Evolutionary conservation across 352 stramenopile species (phyloP).

Genomic region (Globisporangium irregulare): DNA sequence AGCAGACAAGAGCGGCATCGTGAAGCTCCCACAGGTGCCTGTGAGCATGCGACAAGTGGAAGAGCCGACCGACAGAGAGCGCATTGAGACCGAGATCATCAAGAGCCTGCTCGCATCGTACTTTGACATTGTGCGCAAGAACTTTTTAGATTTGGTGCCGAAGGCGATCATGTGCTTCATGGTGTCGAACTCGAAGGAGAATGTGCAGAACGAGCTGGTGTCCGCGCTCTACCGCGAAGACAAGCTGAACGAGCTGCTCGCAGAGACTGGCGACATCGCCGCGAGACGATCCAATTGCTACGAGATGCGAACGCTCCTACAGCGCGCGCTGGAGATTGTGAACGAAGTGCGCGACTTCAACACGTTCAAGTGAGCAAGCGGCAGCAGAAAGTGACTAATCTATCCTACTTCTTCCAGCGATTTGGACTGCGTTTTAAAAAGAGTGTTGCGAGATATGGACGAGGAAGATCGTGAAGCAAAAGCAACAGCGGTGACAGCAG

Average conservation of each 20-base stretch:
- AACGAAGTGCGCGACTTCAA: constrained; percentile 99
- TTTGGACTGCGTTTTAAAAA: neutral
- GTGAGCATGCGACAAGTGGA: constrained; percentile 96
- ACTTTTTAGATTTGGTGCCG: constrained; percentile 98
- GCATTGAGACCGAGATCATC: constrained; percentile 98
- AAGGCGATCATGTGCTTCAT: constrained; percentile 99
- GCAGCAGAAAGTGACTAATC: constrained; percentile 10
- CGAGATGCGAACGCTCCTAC: constrained; percentile 96
- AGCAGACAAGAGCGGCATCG: constrained; percentile 60
- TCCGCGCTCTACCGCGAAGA: constrained; percentile 96
- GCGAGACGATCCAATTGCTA: constrained; percentile 92
- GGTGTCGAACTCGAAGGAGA: constrained; percentile 93
- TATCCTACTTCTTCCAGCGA: constrained; percentile 5
- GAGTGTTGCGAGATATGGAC: neutral
- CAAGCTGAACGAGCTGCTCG: constrained; percentile 94
- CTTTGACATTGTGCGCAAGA: constrained; percentile 99
- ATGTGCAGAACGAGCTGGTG: constrained; percentile 98
- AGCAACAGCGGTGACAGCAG: neutral
- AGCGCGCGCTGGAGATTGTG: constrained; percentile 96
- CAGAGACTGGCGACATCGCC: constrained; percentile 94
- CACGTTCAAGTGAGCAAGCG: constrained; percentile 89
- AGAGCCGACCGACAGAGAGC: constrained; percentile 94
- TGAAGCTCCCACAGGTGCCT: constrained; percentile 95
- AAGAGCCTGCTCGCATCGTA: constrained; percentile 97
- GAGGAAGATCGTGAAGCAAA: neutral